phyloP scores from a whole-genome alignment of 495 filamentous ascomycete genomes.

The Neurospora sp. region DNA sequence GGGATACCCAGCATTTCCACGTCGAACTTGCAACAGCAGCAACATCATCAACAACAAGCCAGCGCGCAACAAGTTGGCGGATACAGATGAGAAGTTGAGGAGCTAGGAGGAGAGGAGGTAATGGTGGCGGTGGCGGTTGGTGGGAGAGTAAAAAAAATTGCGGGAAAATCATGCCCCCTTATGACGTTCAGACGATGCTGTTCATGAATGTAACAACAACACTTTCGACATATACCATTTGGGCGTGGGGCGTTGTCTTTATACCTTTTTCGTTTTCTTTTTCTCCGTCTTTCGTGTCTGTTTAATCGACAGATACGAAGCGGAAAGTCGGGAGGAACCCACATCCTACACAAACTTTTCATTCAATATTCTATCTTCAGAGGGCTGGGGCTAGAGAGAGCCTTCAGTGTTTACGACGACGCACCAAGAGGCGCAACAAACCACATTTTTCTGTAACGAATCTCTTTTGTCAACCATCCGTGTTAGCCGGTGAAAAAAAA shows the following conservation, averaged over 20 bases:
- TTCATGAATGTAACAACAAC: constrained; percentile 16
- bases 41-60: neutral
- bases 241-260: neutral
- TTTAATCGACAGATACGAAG: neutral
- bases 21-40: neutral
- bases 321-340: neutral
- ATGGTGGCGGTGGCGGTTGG: neutral
- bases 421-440: neutral
- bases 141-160: constrained; percentile 14
- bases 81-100: neutral
- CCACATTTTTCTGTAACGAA: neutral
- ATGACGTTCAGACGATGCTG: constrained; percentile 9
- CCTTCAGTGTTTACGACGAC: neutral
- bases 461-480: neutral
- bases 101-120: neutral
- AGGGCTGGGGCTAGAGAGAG: neutral
- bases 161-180: constrained; percentile 9
- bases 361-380: neutral
- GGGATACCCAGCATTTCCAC: constrained; percentile 17
- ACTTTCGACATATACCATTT: neutral
- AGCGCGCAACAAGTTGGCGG: neutral
- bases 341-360: neutral
- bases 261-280: neutral
- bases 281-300: neutral
- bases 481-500: neutral